Percentiles rank a stretch among this genome's conserved stretches.
These are phyloP conservation scores for Ophiocytium majus DNA, from an alignment of 352 stramenopile genomes.

Conservation along the genomic window DNA sequence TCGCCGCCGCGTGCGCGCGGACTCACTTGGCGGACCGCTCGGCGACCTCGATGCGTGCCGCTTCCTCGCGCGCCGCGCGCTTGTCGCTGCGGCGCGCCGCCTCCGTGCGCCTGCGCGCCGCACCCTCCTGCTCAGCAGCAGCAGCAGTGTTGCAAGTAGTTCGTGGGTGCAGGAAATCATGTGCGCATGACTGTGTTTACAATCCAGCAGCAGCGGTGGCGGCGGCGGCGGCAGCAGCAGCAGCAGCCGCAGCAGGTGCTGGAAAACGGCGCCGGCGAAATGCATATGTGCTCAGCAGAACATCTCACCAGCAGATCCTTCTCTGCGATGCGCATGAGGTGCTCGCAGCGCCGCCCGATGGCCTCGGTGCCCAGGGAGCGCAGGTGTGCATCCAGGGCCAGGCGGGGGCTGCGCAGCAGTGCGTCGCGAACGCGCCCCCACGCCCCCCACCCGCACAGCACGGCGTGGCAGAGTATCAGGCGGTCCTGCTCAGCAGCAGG, in stretches of 20 bases:
- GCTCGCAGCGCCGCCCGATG: conserved; percentile 12
- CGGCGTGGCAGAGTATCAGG: conserved; percentile 15
- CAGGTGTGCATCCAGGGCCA: not conserved
- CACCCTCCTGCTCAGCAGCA: not conserved
- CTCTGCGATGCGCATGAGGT: not conserved
- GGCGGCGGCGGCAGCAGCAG: not conserved
- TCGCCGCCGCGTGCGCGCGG: too few relatives aligned
- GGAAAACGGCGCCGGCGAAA: not conserved
- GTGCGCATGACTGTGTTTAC: not conserved
- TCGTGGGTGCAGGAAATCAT: not conserved
- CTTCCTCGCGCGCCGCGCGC: not conserved
- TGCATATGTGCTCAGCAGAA: not conserved
- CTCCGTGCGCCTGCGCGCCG: not conserved
- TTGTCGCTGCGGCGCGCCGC: not conserved
- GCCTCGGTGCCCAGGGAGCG: not conserved
- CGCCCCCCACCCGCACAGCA: not conserved
- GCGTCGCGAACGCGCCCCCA: conserved; percentile 11
- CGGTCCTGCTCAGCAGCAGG: conserved; percentile 23
- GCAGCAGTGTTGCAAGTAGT: not conserved
- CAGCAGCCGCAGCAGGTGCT: not conserved
- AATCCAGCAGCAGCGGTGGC: not conserved
- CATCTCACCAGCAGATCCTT: conserved; percentile 25
- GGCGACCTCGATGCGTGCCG: conserved; percentile 10
- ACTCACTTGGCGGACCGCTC: conserved; percentile 11
- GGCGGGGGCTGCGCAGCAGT: not conserved